Base-by-base conservation (phyloP, 2,329 filamentous ascomycete genomes). In the Penicillium occitanis region DNA sequence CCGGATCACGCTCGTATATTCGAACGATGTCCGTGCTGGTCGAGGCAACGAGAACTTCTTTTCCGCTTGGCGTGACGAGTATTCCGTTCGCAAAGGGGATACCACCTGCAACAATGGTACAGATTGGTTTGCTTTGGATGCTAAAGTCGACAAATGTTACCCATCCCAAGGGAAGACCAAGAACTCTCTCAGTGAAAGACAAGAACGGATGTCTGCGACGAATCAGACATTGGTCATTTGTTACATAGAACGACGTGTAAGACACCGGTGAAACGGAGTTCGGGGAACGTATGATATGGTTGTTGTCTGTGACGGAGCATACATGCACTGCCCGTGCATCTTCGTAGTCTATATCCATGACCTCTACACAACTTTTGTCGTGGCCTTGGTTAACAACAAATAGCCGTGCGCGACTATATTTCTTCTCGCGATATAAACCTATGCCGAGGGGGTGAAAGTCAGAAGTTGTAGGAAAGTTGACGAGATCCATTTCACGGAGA, bases 301-400 rank as follows among this genome's bases (percentile, higher is more conserved):
- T 50, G 28, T 60, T 63, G 62, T 70, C 69, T 28, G 58, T 67
- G 22, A 70, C 65, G 3, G 66, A 67, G 37, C 51, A 51, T 13
- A 69, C 53, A 42, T 69, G 68, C 4, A 64, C 61, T 46, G 69
- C 69, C 37, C 60, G 57, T 28, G 65, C 61, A 17, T 63, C 46
- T 19, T 69, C 64, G 60, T 70, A 70, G 59, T 70, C 66, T 14
- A 70, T 50, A 48, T 70, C 69, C 55, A 70, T 68, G 28, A 70
- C 51, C 46, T 64, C 66, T 14, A 70, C 60, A 19, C 50, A 67
- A 22, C 63, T 65, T 14, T 65, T 65, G 22, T 59, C 63, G 17
- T 61, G n/a, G 33, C 51, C 57, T 40, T 70, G 68, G 25, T 70
- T 69, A 28, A 63, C 66, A 44, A 70, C 62, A 63, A 70, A 70